Percentiles rank a stretch among this genome's conserved stretches.
Evolutionary conservation across 1,139 yeast species (phyloP).

Genomic region (Candida sp.): DNA sequence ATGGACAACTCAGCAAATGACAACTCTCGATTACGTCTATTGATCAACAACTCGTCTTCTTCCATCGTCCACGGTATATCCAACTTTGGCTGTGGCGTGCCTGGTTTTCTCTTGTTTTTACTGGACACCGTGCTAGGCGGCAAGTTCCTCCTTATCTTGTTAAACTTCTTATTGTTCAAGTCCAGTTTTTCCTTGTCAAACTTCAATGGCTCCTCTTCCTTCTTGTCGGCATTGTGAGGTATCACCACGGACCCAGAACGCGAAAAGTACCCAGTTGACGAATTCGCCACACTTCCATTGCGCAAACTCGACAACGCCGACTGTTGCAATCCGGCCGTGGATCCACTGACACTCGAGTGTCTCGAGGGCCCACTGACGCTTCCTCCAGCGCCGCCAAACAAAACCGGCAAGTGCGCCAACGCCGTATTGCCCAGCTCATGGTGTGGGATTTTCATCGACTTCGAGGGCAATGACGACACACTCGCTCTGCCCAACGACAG

Average conservation of each 20-base stretch:
- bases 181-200: slow-evolving; percentile 19
- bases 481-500: slow-evolving; percentile 41
- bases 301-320: slow-evolving; percentile 45
- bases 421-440: slow-evolving; percentile 45
- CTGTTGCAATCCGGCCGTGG: slow-evolving; percentile 31
- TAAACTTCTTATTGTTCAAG: slow-evolving; percentile 13
- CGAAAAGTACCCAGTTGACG: slow-evolving; percentile 39
- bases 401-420: slow-evolving; percentile 49
- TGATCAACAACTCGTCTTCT: slow-evolving; percentile 71
- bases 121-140: slow-evolving; percentile 5
- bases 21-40: slow-evolving; percentile 61
- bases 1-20: slow-evolving; percentile 78
- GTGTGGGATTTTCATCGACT: slow-evolving; percentile 54
- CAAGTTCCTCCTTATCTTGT: slow-evolving; percentile 10
- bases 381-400: slow-evolving; percentile 43
- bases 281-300: slow-evolving; percentile 44
- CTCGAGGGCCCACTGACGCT: slow-evolving; percentile 49
- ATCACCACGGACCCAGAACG: slow-evolving; percentile 52
- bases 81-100: slow-evolving; percentile 26
- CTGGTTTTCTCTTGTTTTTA: slow-evolving; percentile 13
- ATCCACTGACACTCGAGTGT: slow-evolving; percentile 43
- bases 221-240: slow-evolving; percentile 38
- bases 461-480: slow-evolving; percentile 49
- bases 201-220: slow-evolving; percentile 28
- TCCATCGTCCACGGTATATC: slow-evolving; percentile 62